Conservation (phyloP, 164 flowering plant genomes). For the Dillenia suffruticosa region DNA sequence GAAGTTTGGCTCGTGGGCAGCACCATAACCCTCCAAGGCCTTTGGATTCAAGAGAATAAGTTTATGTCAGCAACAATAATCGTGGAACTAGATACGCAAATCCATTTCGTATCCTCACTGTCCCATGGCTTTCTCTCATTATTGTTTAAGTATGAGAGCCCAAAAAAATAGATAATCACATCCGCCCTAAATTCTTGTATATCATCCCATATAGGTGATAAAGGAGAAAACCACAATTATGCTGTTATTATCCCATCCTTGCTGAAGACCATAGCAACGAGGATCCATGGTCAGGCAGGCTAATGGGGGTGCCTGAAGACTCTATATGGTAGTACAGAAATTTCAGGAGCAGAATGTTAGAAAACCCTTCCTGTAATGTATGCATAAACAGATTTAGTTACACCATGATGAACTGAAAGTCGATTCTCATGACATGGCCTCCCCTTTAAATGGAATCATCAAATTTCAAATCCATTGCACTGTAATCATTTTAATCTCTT, state of each 20-base stretch:
- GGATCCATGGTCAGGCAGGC: slow-evolving; percentile 73
- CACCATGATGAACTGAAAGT: slow-evolving; percentile 42
- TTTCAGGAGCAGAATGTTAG: slow-evolving; percentile 48
- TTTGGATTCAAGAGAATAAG: slow-evolving; percentile 99
- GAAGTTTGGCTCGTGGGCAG: slow-evolving; percentile 75
- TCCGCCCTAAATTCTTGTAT: slow-evolving; percentile 73
- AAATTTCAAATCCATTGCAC: slow-evolving; percentile 39
- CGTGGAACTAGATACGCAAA: slow-evolving; percentile 72
- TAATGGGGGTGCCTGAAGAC: slow-evolving; percentile 32
- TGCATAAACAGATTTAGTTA: slow-evolving; percentile 78
- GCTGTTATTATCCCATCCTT: slow-evolving; percentile 99
- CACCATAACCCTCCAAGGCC: slow-evolving; percentile 98
- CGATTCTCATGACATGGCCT: slow-evolving; percentile 50
- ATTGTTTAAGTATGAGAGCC: slow-evolving; percentile 68
- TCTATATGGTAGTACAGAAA: slow-evolving; percentile 44
- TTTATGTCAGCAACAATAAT: slow-evolving; percentile 91
- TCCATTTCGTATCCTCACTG: slow-evolving; percentile 93
- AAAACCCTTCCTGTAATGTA: slow-evolving; percentile 85
- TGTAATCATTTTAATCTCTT: background rate
- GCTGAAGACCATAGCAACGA: slow-evolving; percentile 92
- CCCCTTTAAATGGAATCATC: slow-evolving; percentile 41
- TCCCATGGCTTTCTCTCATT: slow-evolving; percentile 72
- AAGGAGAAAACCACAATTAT: slow-evolving; percentile 99
- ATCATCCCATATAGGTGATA: slow-evolving; percentile 89
- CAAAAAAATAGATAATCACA: slow-evolving; percentile 66